Percentiles rank a stretch among this genome's conserved stretches.
phyloP scores from a whole-genome alignment of 179 eudicot genomes.

The Drosera spatulata region DNA sequence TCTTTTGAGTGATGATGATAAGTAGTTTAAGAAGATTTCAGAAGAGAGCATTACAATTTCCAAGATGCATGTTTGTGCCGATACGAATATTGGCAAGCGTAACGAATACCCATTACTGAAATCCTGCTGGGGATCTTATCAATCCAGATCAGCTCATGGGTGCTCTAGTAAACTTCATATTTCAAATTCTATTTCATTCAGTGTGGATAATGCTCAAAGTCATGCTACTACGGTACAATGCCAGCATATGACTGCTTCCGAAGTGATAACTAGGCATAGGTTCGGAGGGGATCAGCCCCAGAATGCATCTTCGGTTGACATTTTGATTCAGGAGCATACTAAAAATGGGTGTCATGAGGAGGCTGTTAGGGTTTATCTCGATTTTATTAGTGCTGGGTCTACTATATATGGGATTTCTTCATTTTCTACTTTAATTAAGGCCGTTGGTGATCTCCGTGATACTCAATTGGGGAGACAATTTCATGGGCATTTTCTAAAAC shows the following conservation, averaged over 20 bases:
- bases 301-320: slow-evolving; percentile 12
- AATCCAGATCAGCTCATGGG: not conserved
- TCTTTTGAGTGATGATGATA: too few species aligned
- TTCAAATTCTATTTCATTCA: slow-evolving; percentile 8
- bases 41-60: slow-evolving; percentile 1
- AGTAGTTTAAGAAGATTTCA: too few species aligned
- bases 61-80: not conserved
- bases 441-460: slow-evolving; percentile 43
- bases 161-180: not conserved
- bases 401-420: slow-evolving; percentile 5
- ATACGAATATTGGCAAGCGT: not conserved
- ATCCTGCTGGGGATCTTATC: slow-evolving; percentile 7
- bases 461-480: slow-evolving; percentile 26
- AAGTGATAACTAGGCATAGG: not conserved
- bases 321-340: slow-evolving; percentile 17
- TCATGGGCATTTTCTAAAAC: slow-evolving; percentile 31
- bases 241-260: slow-evolving; percentile 1
- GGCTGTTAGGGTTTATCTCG: slow-evolving; percentile 18
- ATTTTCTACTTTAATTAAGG: slow-evolving; percentile 54
- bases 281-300: not conserved
- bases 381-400: slow-evolving; percentile 9
- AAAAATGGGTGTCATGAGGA: slow-evolving; percentile 13
- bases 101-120: not conserved
- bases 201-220: slow-evolving; percentile 2
- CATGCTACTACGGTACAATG: slow-evolving; percentile 5